Base-by-base conservation (phyloP, 1,284 basidiomycete genomes). In the Papiliotrema nemorosa region DNA sequence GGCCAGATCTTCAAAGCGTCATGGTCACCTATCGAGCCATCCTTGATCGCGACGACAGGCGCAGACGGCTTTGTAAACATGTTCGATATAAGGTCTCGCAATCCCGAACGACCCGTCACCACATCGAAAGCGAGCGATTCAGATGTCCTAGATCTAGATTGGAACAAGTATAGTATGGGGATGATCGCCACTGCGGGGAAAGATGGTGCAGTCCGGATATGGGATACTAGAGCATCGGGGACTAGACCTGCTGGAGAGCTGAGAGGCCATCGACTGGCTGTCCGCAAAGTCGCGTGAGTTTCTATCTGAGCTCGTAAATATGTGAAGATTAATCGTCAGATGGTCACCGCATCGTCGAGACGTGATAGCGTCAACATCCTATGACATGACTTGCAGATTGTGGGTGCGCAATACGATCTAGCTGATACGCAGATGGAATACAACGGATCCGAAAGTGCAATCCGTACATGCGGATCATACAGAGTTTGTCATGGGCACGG, bases 321-420 rank as follows among this genome's bases (percentile, higher is more conserved):
- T 20, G 7, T 36, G 16, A 25, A 40, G 5, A 39, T 35, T 22
- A n/a, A 22, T 18, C 22, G 16, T 5, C 41, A 64, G 60, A 35
- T 69, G 73, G 72, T 63, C 69, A 34, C 78, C 85, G 20, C 84
- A 86, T 69, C 76, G 80, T n/a, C 76, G 85, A 2, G 85, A 90
- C 60, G 64, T 92, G 9, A 75, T 97, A 5, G 67, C 65, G 5
- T 58, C 57, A 18, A 56, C 58, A 25, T 63, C 62, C 58, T 98
- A 97, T 74, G 94, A 98, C 70, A 98, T 97, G 94, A 90, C 90
- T 2, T 91, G 88, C 70, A 79, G 90, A 72, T 79, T 93, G 82
- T 97, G 78, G 74, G 86, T 81, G 4, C 10, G 48, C 18, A 20
- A 20, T 35, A 25, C 48, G 34, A 29, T 24, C 24, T 18, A 18